phyloP scores from a whole-genome alignment of 176 grass and related monocot species.

The Guadua angustifolia region DNA sequence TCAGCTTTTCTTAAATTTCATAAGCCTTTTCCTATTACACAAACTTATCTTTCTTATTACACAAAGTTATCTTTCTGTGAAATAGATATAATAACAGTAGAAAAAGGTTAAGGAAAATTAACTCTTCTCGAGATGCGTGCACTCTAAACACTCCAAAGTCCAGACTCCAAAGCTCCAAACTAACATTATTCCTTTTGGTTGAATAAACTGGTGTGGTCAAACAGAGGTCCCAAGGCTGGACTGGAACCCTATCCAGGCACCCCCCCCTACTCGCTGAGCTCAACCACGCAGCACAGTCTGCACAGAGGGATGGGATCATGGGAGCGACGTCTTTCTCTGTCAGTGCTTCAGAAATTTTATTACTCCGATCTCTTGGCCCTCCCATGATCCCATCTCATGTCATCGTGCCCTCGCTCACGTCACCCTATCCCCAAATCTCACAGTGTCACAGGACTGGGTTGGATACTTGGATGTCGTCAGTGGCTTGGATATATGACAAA shows the following conservation, averaged over 20 bases:
- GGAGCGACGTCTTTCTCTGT: conserved; percentile 24
- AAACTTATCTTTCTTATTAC: conserved; percentile 45
- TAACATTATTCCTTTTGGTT: conserved; percentile 21
- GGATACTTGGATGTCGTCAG: conserved; percentile 7
- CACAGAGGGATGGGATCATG: conserved; percentile 28
- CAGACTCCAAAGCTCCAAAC: conserved; percentile 33
- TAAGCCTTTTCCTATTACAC: neutral
- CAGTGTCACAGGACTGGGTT: conserved; percentile 1
- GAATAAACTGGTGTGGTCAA: conserved; percentile 51
- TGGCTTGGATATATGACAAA: conserved; percentile 15
- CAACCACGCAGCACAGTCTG: neutral
- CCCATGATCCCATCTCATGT: conserved; percentile 44
- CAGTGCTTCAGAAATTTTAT: conserved; percentile 34
- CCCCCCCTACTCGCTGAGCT: neutral
- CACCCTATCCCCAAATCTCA: conserved; percentile 1
- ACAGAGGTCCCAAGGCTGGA: conserved; percentile 52
- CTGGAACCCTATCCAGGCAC: conserved; percentile 28
- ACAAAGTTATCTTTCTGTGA: conserved; percentile 44
- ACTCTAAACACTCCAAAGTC: conserved; percentile 34
- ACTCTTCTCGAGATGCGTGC: conserved; percentile 46
- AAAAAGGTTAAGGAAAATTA: conserved; percentile 32
- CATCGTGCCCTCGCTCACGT: conserved; percentile 44
- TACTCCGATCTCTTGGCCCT: conserved; percentile 35
- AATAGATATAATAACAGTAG: neutral
- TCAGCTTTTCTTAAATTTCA: conserved; percentile 22